Percentiles rank a stretch among this genome's conserved stretches.
Evolutionary conservation across 805 yeast species (phyloP).

Genomic region (Kazachstania africana): DNA sequence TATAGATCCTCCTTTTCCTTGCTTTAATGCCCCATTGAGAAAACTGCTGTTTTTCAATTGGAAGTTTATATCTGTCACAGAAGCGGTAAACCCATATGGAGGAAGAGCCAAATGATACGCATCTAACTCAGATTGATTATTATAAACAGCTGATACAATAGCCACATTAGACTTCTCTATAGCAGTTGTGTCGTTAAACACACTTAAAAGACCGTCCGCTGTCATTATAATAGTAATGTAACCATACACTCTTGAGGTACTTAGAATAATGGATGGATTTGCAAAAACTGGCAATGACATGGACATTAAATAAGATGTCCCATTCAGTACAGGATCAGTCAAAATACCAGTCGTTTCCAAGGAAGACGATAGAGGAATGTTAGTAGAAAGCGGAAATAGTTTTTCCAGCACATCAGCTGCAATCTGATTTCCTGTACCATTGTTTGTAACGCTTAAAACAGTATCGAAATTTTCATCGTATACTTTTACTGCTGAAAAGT

Average conservation of each 20-base stretch:
- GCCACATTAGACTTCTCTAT: slow-evolving; percentile 28
- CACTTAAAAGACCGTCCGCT: slow-evolving; percentile 32
- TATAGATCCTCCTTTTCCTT: slow-evolving; percentile 31
- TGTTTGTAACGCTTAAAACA: slow-evolving; percentile 35
- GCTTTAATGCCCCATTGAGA: slow-evolving; percentile 26
- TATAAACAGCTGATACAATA: slow-evolving; percentile 21
- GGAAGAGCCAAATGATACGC: slow-evolving; percentile 35
- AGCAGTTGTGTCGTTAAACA: slow-evolving; percentile 32
- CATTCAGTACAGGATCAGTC: slow-evolving; percentile 53
- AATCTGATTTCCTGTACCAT: slow-evolving; percentile 28
- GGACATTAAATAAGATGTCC: slow-evolving; percentile 46
- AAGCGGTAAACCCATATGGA: slow-evolving; percentile 18
- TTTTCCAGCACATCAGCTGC: slow-evolving; percentile 25
- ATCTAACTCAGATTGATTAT: slow-evolving; percentile 13
- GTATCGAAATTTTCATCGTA: slow-evolving; percentile 48
- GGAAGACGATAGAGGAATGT: slow-evolving; percentile 35
- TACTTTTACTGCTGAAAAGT: slow-evolving; percentile 50
- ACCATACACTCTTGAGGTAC: slow-evolving; percentile 53
- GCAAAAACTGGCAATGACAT: slow-evolving; percentile 68
- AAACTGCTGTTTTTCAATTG: slow-evolving; percentile 25
- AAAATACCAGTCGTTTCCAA: slow-evolving; percentile 36
- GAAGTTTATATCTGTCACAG: slow-evolving; percentile 14
- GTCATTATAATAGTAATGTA: slow-evolving; percentile 50
- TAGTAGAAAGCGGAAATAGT: slow-evolving; percentile 41
- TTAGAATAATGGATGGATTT: slow-evolving; percentile 54